Evolutionary conservation across 225 moss, liverwort and hornwort species (phyloP).

Genomic region (Bryum argenteum): DNA sequence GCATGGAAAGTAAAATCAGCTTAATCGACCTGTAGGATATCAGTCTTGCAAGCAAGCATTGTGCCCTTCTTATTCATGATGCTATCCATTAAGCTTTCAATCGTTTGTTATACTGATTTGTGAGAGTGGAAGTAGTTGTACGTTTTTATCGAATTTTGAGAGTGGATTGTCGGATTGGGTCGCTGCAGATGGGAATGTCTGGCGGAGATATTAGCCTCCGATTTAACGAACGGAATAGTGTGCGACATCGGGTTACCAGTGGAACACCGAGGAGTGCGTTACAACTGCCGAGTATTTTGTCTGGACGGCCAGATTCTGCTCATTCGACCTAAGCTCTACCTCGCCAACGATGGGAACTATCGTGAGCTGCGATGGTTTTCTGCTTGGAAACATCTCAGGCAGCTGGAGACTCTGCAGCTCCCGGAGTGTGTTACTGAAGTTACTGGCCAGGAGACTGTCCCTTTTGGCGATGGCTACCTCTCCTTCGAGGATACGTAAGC

Average conservation of each 20-base stretch:
- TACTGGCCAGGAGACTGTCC: slow-evolving; percentile 59
- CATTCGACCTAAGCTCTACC: slow-evolving; percentile 75
- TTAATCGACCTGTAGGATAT: no score
- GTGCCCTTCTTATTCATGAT: no score
- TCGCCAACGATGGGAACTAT: slow-evolving; percentile 94
- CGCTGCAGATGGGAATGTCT: slow-evolving; percentile 79
- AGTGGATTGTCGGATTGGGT: background rate
- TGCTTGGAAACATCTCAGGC: slow-evolving; percentile 70
- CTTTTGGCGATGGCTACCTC: slow-evolving; percentile 82
- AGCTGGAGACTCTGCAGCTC: slow-evolving; percentile 65
- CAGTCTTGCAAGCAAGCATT: no score
- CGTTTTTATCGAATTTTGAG: background rate
- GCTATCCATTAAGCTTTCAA: no score
- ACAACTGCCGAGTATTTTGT: slow-evolving; percentile 80
- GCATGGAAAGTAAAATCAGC: no score
- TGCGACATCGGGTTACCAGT: slow-evolving; percentile 94
- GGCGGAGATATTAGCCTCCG: slow-evolving; percentile 78
- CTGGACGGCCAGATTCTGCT: slow-evolving; percentile 71
- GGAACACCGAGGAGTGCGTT: slow-evolving; percentile 76
- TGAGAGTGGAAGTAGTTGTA: no score
- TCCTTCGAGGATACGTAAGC: slow-evolving; percentile 74
- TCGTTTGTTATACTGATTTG: no score
- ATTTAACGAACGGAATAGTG: slow-evolving; percentile 73
- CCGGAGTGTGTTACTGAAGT: slow-evolving; percentile 66
- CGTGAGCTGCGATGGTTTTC: slow-evolving; percentile 87